Percentiles rank a stretch among this genome's conserved stretches.
Conservation (phyloP, 176 grass and related monocot species). For the Miscanthus lutarioriparius region DNA sequence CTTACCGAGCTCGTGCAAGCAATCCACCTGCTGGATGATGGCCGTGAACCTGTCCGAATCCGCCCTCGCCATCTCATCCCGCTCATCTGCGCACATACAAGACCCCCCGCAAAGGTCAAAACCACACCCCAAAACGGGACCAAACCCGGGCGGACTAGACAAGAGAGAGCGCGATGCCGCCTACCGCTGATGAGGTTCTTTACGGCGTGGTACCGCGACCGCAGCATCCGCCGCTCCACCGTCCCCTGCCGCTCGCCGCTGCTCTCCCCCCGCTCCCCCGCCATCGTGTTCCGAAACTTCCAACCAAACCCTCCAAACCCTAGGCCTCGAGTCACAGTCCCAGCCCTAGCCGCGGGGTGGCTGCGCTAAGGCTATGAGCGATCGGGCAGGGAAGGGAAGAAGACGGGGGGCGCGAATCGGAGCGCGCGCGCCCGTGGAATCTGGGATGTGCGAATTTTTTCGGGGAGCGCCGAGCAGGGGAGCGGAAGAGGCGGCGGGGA, state of each 20-base stretch:
- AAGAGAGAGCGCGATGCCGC: neutral
- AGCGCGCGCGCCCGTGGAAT: neutral
- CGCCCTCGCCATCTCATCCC: slow-evolving; percentile 59
- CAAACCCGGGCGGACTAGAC: neutral
- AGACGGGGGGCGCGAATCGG: neutral
- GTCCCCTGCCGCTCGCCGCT: slow-evolving; percentile 20
- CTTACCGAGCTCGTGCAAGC: slow-evolving; percentile 77
- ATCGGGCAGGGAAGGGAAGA: neutral
- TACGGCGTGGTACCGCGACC: slow-evolving; percentile 71
- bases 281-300: slow-evolving; percentile 1
- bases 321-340: neutral
- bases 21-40: slow-evolving; percentile 81
- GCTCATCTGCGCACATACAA: slow-evolving; percentile 58
- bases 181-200: slow-evolving; percentile 82
- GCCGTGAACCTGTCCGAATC: slow-evolving; percentile 66
- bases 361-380: neutral
- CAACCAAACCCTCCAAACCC: neutral
- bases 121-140: neutral
- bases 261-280: neutral
- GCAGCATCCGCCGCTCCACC: slow-evolving; percentile 67
- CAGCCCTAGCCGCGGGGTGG: neutral
- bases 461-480: neutral
- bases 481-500: neutral
- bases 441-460: neutral
- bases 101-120: neutral